phyloP scores from a whole-genome alignment of 1,139 yeast species.

The Chernovozyma sophiae-reginae region DNA sequence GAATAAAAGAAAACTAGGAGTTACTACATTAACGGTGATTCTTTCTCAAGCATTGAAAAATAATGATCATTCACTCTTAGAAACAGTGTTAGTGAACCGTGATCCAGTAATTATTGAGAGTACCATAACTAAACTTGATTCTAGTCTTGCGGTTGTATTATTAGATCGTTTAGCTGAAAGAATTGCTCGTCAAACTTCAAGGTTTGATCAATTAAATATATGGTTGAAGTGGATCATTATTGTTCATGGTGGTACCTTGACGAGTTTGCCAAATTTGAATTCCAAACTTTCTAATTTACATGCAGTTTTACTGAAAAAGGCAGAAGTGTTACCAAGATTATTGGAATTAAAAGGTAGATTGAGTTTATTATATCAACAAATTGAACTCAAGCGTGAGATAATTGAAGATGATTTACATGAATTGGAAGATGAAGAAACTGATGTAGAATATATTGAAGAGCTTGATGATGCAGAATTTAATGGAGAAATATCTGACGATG shows the following conservation, averaged over 20 bases:
- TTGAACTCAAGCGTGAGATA: slow-evolving; percentile 60
- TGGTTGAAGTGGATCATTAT: slow-evolving; percentile 96
- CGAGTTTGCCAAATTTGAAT: slow-evolving; percentile 66
- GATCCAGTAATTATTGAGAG: slow-evolving; percentile 72
- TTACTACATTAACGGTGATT: slow-evolving; percentile 58
- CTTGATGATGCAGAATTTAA: slow-evolving; percentile 37
- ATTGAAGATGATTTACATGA: slow-evolving; percentile 20
- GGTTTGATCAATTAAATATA: slow-evolving; percentile 71
- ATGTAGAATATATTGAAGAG: slow-evolving; percentile 24
- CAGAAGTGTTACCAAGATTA: slow-evolving; percentile 72
- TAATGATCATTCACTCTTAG: slow-evolving; percentile 68
- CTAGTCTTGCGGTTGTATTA: slow-evolving; percentile 67
- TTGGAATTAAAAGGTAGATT: slow-evolving; percentile 81
- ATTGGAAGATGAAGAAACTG: slow-evolving; percentile 12
- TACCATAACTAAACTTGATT: slow-evolving; percentile 66
- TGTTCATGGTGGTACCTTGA: slow-evolving; percentile 78
- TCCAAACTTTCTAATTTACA: slow-evolving; percentile 72
- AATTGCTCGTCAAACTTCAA: slow-evolving; percentile 58
- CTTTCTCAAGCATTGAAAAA: slow-evolving; percentile 69
- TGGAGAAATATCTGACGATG: slow-evolving; percentile 15
- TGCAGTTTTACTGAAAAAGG: slow-evolving; percentile 69
- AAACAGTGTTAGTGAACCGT: slow-evolving; percentile 71
- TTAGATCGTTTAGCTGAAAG: slow-evolving; percentile 83
- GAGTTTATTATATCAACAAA: slow-evolving; percentile 66
- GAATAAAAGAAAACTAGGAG: slow-evolving; percentile 23